phyloP scores from a whole-genome alignment of 345 rosid genomes.

The Lepidium aucheri region DNA sequence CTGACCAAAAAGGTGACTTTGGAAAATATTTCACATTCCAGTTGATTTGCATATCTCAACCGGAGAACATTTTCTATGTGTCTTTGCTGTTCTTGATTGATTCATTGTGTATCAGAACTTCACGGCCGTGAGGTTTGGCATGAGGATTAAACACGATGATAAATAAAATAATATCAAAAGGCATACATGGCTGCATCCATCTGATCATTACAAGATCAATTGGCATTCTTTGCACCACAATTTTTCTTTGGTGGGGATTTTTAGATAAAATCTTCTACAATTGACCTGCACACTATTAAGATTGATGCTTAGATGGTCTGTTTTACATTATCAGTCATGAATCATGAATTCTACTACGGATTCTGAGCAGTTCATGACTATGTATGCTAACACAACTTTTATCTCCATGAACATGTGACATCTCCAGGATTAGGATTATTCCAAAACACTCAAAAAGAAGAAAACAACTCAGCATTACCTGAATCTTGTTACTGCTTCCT shows the following conservation, averaged over 20 bases:
- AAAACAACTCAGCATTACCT: not conserved
- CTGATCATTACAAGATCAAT: slow-evolving; percentile 21
- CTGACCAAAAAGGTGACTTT: not conserved
- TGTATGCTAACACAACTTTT: not conserved
- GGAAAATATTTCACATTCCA: not conserved
- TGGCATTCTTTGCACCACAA: slow-evolving; percentile 11
- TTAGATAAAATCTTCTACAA: not conserved
- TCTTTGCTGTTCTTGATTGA: not conserved
- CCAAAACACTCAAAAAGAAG: not conserved
- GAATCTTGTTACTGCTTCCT: not conserved
- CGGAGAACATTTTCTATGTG: not conserved
- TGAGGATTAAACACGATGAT: slow-evolving; percentile 26
- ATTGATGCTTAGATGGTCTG: not conserved
- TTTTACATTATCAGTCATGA: not conserved
- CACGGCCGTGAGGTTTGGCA: slow-evolving; percentile 15
- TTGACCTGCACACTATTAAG: not conserved
- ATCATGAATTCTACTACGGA: not conserved
- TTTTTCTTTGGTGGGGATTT: not conserved
- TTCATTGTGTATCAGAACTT: slow-evolving; percentile 30
- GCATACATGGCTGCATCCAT: slow-evolving; percentile 1
- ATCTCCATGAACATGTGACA: not conserved
- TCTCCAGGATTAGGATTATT: not conserved
- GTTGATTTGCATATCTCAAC: not conserved
- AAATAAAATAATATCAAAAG: not conserved
- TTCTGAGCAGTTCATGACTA: not conserved